Evolutionary conservation across 2,329 filamentous ascomycete genomes (phyloP), one percentile per base, ranked within the genome.

Genomic region (Penicillium polonicum): DNA sequence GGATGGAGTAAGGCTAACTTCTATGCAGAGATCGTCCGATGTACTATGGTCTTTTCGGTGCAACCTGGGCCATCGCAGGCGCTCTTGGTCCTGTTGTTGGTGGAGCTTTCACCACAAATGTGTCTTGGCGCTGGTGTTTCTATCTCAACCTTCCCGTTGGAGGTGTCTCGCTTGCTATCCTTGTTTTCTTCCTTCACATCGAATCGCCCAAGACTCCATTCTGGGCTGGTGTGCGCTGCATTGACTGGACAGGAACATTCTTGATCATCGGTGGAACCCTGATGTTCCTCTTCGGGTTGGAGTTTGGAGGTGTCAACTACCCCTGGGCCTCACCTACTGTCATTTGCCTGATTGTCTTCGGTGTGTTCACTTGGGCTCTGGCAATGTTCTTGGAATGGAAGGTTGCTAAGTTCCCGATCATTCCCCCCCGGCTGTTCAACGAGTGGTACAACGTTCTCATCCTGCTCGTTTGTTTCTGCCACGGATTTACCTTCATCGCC

Each of bases 231-330:
- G 68, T 88, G 41, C 82, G 82, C 60, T 81, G 83, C 5, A 85
- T 88, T 60, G 85, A 88, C 71, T 88, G 85, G 85, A 65, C 83
- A 10, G 85, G 85, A n/a, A 82, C 80, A 1, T 64, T 87, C 27
- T 76, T 81, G 31, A 85, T 95, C 70, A 83, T 92, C 25, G 89
- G 88, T 42, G 90, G 88, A 21, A 92, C 90, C 0, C 79, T 95
- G 21, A 93, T 96, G 90, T 81, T 96, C 63, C 84, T 96, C 4
- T 85, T 96, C 42, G 92, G 91, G 0, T 83, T 96, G 12, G 88
- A 95, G 69, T 91, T 93, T 60, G 92, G 92, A 54, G 92, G 91
- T 48, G 83, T 91, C 51, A 80, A 81, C 23, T 85, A 84, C 62
- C 88, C 92, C 1, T 96, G 91, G 91, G 75, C 77, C 52, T 92